Base-by-base conservation (phyloP, 192 early-diverging fungal species). In the Entrophospora sp. region DNA sequence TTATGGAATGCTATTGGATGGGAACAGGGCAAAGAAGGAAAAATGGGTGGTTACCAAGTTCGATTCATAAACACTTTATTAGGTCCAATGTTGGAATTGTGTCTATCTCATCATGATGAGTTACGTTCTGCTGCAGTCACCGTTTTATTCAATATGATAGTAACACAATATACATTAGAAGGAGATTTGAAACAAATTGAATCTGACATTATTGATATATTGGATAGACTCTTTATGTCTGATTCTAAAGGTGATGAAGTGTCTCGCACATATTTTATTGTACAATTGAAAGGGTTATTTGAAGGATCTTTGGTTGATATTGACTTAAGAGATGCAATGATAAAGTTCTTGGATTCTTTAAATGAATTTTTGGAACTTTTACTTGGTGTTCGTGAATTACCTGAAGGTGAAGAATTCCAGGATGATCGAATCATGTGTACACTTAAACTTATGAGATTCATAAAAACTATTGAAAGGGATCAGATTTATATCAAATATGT, bases 401-500 rank as follows among this genome's bases (percentile, higher is more conserved):
- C 86, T 0, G 67, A 71, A 16, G 75, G 71, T 16, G 70, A 78
- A 30, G 73, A 81, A 52, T 79, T 70, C 68, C 73, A 79, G 63
- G 84, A 85, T 42, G 86, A 89, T 48, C 69, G 76, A 18, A 76
- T 84, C 20, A 77, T 79, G 16, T 75, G 75, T 16, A 77, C 81
- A 0, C 58, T 89, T 16, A 84, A 83, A 48, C 65, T 89, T 49
- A 79, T 87, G 63, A 61, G 78, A 24, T 88, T 86, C 52, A 75
- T 89, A n/a, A 74, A 80, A 25, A 68, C 75, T 24, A 80, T 76
- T 20, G 80, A 82, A 32, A 78, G 83, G 14, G 74, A 74, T 22
- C 75, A 75, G n/a, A 73, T 87, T 5, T 87, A 87, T 60, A 69
- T 86, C 16, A 82, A 85, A 71, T 87, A 88, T 59, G 83, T 85